Percentiles rank a stretch among this genome's conserved stretches.
Evolutionary conservation across 805 yeast genomes (phyloP).

Genomic region (Kodamaea restingae): DNA sequence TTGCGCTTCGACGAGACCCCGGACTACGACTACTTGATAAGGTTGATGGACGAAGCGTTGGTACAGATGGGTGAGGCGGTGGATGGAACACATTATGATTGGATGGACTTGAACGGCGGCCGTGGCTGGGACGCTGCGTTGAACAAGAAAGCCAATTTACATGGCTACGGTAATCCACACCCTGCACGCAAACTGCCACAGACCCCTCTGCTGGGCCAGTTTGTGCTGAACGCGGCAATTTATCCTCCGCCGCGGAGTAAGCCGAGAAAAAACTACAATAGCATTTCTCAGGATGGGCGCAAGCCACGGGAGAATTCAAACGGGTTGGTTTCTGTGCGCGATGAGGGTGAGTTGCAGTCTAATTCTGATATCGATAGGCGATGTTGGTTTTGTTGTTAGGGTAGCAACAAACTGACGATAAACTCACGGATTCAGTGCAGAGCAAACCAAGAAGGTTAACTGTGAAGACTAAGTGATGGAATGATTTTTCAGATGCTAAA

Average conservation of each 20-base stretch:
- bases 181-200: conserved; percentile 48
- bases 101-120: conserved; percentile 96
- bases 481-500: too few species aligned
- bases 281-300: conserved; percentile 18
- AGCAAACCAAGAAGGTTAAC: too few species aligned
- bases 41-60: conserved; percentile 72
- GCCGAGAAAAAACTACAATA: conserved; percentile 13
- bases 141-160: conserved; percentile 88
- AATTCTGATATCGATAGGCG: conserved; percentile 25
- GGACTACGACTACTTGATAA: conserved; percentile 82
- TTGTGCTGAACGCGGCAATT: conserved; percentile 6
- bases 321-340: conserved; percentile 31
- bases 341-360: conserved; percentile 37
- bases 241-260: conserved; percentile 4
- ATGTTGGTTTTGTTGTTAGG: not conserved
- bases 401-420: not conserved
- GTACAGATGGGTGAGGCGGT: conserved; percentile 58
- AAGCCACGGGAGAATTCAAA: conserved; percentile 22
- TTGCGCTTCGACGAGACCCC: conserved; percentile 92
- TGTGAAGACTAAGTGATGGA: too few species aligned
- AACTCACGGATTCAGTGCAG: not conserved
- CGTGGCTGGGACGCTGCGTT: conserved; percentile 91
- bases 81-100: conserved; percentile 85
- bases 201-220: conserved; percentile 14
- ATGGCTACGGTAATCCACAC: conserved; percentile 94